Evolutionary conservation across 2,329 filamentous ascomycete genomes (phyloP).

Genomic region (Claviceps maximensis): DNA sequence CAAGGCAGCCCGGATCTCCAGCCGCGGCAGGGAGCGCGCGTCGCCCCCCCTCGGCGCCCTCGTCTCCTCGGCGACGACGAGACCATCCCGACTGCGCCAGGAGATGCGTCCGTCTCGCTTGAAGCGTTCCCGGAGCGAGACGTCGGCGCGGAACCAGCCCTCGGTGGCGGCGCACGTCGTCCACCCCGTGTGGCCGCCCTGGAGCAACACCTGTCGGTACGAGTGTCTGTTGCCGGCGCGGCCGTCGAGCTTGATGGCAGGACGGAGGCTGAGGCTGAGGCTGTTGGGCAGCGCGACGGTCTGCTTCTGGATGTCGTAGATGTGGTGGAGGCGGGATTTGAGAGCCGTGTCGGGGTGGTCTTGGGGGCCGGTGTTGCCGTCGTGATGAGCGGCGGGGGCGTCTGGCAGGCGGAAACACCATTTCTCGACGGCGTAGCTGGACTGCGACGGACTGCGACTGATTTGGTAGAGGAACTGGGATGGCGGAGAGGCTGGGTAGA

Average conservation of each 20-base stretch:
- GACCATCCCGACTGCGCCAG: constrained; percentile 13
- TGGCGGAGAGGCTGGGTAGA: constrained; percentile 11
- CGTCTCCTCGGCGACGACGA: constrained; percentile 14
- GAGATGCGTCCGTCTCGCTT: constrained; percentile 12
- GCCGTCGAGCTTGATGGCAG: constrained; percentile 11
- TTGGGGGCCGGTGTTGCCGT: background rate
- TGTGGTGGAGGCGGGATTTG: constrained; percentile 14
- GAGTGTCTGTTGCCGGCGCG: constrained; percentile 11
- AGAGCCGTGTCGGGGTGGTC: constrained; percentile 5
- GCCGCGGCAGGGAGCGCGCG: constrained; percentile 9
- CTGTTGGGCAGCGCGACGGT: background rate
- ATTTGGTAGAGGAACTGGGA: constrained; percentile 13
- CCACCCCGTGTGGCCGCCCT: constrained; percentile 7
- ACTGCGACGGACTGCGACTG: constrained; percentile 8
- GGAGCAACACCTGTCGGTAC: constrained; percentile 10
- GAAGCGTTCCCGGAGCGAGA: constrained; percentile 10
- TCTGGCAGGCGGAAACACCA: constrained; percentile 12
- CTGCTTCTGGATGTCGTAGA: constrained; percentile 15
- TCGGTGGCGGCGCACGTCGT: constrained; percentile 12
- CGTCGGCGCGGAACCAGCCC: constrained; percentile 12
- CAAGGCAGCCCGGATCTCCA: constrained; percentile 11
- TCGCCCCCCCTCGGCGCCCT: constrained; percentile 10
- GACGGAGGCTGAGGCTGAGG: background rate
- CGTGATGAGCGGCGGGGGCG: too few relatives aligned
- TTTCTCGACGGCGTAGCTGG: constrained; percentile 14